Percentiles rank a stretch among this genome's conserved stretches.
These are phyloP conservation scores for Blastocystis sp. DNA, from an alignment of 352 stramenopile species.

Conservation along the genomic window DNA sequence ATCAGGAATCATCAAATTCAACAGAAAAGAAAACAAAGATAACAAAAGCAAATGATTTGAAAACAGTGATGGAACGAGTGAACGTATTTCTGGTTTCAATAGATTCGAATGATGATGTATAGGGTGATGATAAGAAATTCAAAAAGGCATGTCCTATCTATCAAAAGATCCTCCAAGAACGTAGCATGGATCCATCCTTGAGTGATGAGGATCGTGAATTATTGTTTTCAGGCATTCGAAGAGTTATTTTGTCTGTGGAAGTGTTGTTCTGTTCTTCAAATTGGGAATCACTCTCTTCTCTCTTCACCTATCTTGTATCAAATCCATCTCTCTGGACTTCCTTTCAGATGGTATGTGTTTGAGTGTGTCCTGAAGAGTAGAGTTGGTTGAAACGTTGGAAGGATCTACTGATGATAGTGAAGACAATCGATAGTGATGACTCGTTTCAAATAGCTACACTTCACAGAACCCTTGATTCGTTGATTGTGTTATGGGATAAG, in stretches of 20 bases:
- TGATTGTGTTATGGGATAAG: background rate
- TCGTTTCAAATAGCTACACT: background rate
- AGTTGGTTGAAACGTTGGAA: background rate
- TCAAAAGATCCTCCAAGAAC: background rate
- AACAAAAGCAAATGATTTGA: background rate
- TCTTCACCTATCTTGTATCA: background rate
- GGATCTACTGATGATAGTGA: background rate
- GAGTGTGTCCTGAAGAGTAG: background rate
- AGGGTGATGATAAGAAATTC: constrained; percentile 43
- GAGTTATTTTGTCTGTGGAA: background rate
- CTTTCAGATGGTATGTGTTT: background rate
- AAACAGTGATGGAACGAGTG: constrained; percentile 9
- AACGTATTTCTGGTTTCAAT: background rate
- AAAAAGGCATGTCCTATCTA: background rate
- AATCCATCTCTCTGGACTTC: background rate
- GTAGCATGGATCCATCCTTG: background rate
- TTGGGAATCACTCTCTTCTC: background rate
- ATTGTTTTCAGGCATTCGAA: background rate
- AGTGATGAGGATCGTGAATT: background rate
- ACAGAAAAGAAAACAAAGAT: too few relatives aligned
- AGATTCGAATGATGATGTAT: background rate
- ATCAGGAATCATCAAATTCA: too few relatives aligned
- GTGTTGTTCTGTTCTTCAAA: background rate
- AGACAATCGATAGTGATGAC: background rate
- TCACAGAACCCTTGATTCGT: background rate